Percentiles rank a stretch among this genome's conserved stretches.
Conservation (phyloP, 306 rosid species). For the Purshia tridentata region DNA sequence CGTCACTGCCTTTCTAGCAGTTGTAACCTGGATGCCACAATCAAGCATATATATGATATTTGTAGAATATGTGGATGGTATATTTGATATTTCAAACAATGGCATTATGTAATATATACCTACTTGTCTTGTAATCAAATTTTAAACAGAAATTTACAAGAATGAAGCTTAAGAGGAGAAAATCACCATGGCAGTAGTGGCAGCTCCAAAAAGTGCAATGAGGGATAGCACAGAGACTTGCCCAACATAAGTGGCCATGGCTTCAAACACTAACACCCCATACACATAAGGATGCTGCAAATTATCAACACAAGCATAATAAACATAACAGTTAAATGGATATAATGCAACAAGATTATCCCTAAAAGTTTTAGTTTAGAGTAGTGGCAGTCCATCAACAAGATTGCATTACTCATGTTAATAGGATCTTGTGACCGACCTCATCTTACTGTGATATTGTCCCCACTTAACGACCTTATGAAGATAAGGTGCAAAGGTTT, state of each 20-base stretch:
- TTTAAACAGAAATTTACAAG: background rate
- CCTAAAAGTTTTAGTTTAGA: background rate
- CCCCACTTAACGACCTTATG: background rate
- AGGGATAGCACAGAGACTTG: slow-evolving; percentile 62
- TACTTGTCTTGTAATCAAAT: no score
- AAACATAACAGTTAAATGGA: background rate
- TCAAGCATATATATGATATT: background rate
- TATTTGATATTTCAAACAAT: background rate
- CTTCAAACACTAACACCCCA: slow-evolving; percentile 58
- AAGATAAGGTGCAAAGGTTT: no score
- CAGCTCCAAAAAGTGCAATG: slow-evolving; percentile 57
- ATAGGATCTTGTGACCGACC: no score
- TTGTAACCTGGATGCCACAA: slow-evolving; percentile 44
- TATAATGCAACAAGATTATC: background rate
- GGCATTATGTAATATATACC: no score
- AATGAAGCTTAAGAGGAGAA: background rate
- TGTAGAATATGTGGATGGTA: background rate
- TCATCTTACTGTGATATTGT: no score
- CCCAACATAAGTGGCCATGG: slow-evolving; percentile 54
- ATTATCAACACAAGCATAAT: background rate
- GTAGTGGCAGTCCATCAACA: background rate
- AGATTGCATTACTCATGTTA: no score
- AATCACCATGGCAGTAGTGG: slow-evolving; percentile 59
- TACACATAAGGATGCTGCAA: slow-evolving; percentile 60
- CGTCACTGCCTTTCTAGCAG: slow-evolving; percentile 69